These are phyloP conservation scores for Miscanthus sacchariflorus DNA, from an alignment of 202 grass and related monocot genomes.

Conservation along the genomic window DNA sequence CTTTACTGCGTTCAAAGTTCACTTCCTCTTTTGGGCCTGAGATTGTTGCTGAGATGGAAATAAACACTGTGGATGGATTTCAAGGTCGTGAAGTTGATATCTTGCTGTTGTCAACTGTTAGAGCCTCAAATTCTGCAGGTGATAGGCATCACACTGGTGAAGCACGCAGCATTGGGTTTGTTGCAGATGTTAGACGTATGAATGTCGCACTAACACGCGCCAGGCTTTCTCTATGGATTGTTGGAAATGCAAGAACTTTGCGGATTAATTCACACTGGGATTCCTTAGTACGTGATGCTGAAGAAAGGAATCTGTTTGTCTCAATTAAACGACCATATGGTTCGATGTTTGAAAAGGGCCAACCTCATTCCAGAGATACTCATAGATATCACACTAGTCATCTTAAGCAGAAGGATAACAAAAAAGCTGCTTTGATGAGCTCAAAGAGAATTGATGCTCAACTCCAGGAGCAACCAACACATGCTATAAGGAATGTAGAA, in stretches of 20 bases:
- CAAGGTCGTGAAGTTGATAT: conserved; percentile 99
- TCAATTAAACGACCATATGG: conserved; percentile 74
- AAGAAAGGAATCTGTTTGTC: conserved; percentile 69
- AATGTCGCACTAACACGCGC: conserved; percentile 98
- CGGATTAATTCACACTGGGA: conserved; percentile 83
- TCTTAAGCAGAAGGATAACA: conserved; percentile 40
- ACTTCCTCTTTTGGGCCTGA: conserved; percentile 78
- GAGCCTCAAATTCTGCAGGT: conserved; percentile 71
- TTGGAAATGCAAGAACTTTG: conserved; percentile 92
- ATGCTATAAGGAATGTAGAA: conserved; percentile 37
- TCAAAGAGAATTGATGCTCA: conserved; percentile 6
- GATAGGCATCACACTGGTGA: conserved; percentile 43
- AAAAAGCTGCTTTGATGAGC: conserved; percentile 27
- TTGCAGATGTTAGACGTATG: conserved; percentile 98
- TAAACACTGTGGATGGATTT: conserved; percentile 98
- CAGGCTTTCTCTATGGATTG: conserved; percentile 88
- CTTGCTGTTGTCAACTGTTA: conserved; percentile 92
- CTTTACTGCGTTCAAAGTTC: conserved; percentile 76
- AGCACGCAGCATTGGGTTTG: conserved; percentile 87
- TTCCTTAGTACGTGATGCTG: conserved; percentile 80
- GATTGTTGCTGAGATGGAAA: conserved; percentile 86
- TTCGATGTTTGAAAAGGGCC: conserved; percentile 60
- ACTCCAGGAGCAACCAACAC: conserved; percentile 36
- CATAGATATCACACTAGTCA: conserved; percentile 31
- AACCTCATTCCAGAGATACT: conserved; percentile 26